Conservation (phyloP, 306 rosid genomes). For the Inga laurina region DNA sequence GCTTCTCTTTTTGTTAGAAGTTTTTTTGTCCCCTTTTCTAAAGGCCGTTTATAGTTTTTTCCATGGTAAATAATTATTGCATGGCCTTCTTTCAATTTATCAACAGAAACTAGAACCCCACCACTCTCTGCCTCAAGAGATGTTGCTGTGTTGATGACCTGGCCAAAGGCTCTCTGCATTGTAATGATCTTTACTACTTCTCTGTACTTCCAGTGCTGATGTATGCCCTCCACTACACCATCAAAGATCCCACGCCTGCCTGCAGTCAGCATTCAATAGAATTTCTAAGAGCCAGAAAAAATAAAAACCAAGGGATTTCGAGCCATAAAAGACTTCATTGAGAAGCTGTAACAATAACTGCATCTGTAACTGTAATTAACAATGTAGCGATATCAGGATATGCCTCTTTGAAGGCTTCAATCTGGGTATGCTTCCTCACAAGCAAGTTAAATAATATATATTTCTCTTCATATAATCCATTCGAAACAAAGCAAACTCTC, state of each 20-base stretch:
- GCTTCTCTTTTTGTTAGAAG: constrained; percentile 81
- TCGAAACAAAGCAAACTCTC: constrained; percentile 2
- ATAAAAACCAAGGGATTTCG: neutral
- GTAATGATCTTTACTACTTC: constrained; percentile 88
- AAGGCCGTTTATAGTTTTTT: constrained; percentile 73
- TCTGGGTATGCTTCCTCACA: neutral
- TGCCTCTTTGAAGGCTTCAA: neutral
- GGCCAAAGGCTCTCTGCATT: constrained; percentile 64
- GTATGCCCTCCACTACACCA: constrained; percentile 83
- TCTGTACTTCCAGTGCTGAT: constrained; percentile 90
- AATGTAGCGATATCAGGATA: neutral
- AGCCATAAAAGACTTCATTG: neutral
- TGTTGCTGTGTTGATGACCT: constrained; percentile 66
- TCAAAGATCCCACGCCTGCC: constrained; percentile 87
- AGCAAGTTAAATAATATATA: neutral
- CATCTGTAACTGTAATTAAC: neutral
- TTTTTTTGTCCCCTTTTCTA: constrained; percentile 36
- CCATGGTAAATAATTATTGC: constrained; percentile 85
- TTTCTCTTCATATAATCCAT: neutral
- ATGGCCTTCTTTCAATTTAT: constrained; percentile 76
- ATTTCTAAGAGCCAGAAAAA: constrained; percentile 12
- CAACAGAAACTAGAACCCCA: constrained; percentile 75
- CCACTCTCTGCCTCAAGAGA: constrained; percentile 78
- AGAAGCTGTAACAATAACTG: neutral
- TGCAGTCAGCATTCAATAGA: constrained; percentile 40